Base-by-base conservation (phyloP, 192 early-diverging fungal species). In the Chytriomyces sp. region DNA sequence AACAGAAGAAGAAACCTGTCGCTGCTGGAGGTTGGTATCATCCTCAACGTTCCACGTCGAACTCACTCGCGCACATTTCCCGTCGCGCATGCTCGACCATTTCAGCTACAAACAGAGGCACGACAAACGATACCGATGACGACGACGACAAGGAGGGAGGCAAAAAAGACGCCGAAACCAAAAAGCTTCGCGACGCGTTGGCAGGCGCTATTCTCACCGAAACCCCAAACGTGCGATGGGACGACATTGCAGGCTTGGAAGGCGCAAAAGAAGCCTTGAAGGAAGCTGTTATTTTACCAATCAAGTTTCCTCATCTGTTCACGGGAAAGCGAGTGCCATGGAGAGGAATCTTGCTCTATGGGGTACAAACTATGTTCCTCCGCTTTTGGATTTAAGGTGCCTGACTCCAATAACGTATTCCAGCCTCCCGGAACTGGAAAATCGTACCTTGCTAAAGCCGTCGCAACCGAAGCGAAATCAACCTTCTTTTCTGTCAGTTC, bases 401-500 rank as follows among this genome's bases (percentile, higher is more conserved):
- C 22, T n/a, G 26, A 53, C 41, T 49, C 55, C n/a, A n/a, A n/a
- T n/a, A n/a, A n/a, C n/a, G n/a, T 22, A 2, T 64, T 7, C 3
- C 76, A 81, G 82, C 96, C 96, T 34, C 97, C 97, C 5, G 96
- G 97, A 74, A 99, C 97, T 0, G 97, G 96, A 62, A 99, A 99
- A 79, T 94, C 94, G 8, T 97, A 91, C 73, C 80, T 99, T 26
- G 97, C 96, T 37, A 98, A 98, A 75, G 97, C 97, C 0, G 94
- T 99, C 30, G 97, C 97, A 2, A 99, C 97, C 0, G 97, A 99
- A 75, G 94, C 96, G 39, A 88, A 94, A 59, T 91, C 94, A 3
- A 96, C 95, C 19, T 99, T 99, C 73, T 97, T 98, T 64, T 93
- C 95, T 14, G 92, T 99, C 25, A 95, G 93, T 12, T 98, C 96